phyloP scores from a whole-genome alignment of 225 moss, liverwort and hornwort species.

The Sphagnum contortum region DNA sequence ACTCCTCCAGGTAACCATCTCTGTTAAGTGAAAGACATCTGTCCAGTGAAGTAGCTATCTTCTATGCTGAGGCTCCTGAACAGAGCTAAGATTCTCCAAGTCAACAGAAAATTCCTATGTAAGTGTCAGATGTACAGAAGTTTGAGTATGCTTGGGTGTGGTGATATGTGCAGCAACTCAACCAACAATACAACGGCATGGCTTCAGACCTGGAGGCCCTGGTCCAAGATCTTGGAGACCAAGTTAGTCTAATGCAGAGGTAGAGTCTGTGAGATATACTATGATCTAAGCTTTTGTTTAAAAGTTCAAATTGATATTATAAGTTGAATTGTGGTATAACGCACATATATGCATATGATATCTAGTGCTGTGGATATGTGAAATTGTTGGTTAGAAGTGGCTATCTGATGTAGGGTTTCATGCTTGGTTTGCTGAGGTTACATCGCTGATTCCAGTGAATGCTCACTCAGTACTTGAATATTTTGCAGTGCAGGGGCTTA shows the following conservation, averaged over 20 bases:
- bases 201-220: slow-evolving; percentile 76
- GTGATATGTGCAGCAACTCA: slow-evolving; percentile 46
- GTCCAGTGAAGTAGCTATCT: not conserved
- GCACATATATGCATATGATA: not conserved
- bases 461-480: too few relatives aligned
- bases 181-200: slow-evolving; percentile 61
- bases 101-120: not conserved
- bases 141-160: slow-evolving; percentile 2
- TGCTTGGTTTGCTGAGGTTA: not conserved
- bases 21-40: not conserved
- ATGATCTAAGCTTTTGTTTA: slow-evolving; percentile 11
- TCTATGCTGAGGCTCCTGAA: not conserved
- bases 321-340: too few relatives aligned
- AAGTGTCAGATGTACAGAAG: not conserved
- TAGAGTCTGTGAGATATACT: slow-evolving; percentile 22
- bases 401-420: not conserved
- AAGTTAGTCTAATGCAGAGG: slow-evolving; percentile 45
- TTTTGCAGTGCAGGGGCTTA: not conserved
- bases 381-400: not conserved
- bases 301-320: too few relatives aligned
- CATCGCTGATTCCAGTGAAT: not conserved
- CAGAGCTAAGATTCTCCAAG: not conserved
- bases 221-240: slow-evolving; percentile 73
- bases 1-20: slow-evolving; percentile 30
- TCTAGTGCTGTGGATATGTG: not conserved